Evolutionary conservation across 2,329 filamentous ascomycete species (phyloP).

Genomic region (Aspergillus versicolor): DNA sequence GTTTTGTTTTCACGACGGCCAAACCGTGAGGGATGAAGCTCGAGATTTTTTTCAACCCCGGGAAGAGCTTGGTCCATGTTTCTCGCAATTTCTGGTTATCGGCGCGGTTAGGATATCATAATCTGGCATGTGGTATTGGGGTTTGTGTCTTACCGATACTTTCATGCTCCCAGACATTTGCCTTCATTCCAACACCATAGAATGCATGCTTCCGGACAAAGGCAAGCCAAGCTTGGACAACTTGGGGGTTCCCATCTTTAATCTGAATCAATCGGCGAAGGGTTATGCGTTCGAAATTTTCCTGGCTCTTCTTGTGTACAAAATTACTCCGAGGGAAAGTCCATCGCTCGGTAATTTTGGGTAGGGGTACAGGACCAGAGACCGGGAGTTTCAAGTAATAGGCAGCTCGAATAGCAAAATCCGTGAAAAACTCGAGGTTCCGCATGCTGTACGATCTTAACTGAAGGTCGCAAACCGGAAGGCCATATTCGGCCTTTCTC

Average conservation of each 20-base stretch:
- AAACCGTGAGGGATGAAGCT: constrained; percentile 42
- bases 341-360: constrained; percentile 87
- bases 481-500: constrained; percentile 69
- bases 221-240: constrained; percentile 86
- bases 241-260: constrained; percentile 83
- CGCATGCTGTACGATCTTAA: constrained; percentile 86
- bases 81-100: constrained; percentile 37
- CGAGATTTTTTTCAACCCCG: constrained; percentile 41
- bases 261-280: constrained; percentile 85
- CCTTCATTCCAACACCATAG: constrained; percentile 98
- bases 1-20: constrained; percentile 38
- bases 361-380: constrained; percentile 80
- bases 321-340: constrained; percentile 87
- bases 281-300: constrained; percentile 95
- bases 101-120: neutral
- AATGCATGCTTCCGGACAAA: constrained; percentile 91
- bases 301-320: constrained; percentile 94
- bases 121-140: neutral
- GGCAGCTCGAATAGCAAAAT: constrained; percentile 90
- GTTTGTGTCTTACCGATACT: constrained; percentile 58
- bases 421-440: constrained; percentile 89
- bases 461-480: constrained; percentile 87
- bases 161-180: constrained; percentile 90
- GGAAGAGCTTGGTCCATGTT: constrained; percentile 39
- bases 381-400: constrained; percentile 90